Evolutionary conservation across 495 filamentous ascomycete species (phyloP).

Genomic region (Aspergillus asperescens): DNA sequence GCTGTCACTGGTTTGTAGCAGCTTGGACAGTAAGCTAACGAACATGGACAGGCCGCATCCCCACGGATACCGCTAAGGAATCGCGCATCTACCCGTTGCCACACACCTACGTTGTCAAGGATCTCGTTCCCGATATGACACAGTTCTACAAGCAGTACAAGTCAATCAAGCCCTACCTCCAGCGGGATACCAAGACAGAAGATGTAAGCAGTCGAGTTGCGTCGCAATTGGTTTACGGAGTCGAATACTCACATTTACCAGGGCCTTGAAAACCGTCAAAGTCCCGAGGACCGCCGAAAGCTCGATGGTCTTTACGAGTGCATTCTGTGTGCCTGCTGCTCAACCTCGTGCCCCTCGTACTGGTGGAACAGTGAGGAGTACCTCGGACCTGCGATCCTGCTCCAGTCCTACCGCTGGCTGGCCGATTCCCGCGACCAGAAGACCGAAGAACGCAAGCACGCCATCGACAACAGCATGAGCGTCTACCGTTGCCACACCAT

Average conservation of each 20-base stretch:
- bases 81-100: slow-evolving; percentile 96
- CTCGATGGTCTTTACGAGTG: slow-evolving; percentile 98
- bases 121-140: slow-evolving; percentile 93
- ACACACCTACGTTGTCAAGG: slow-evolving; percentile 99
- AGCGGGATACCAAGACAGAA: slow-evolving; percentile 69
- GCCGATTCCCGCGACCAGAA: slow-evolving; percentile 87
- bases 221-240: not conserved
- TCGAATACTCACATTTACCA: slow-evolving; percentile 26
- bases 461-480: slow-evolving; percentile 96
- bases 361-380: slow-evolving; percentile 99
- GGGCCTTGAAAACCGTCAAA: slow-evolving; percentile 88
- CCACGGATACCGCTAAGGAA: slow-evolving; percentile 70
- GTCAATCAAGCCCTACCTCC: slow-evolving; percentile 97
- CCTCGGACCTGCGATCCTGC: slow-evolving; percentile 89
- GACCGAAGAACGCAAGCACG: slow-evolving; percentile 77
- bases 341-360: slow-evolving; percentile 95
- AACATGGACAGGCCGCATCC: slow-evolving; percentile 72
- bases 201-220: slow-evolving; percentile 58
- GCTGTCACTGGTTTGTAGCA: not conserved
- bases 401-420: slow-evolving; percentile 96
- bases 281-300: slow-evolving; percentile 84
- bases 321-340: slow-evolving; percentile 99
- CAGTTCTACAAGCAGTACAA: slow-evolving; percentile 99
- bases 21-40: slow-evolving; percentile 4
- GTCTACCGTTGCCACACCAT: slow-evolving; percentile 99